Conservation (phyloP, 1,139 yeast genomes). For the Magnusiomyces suaveolens region DNA sequence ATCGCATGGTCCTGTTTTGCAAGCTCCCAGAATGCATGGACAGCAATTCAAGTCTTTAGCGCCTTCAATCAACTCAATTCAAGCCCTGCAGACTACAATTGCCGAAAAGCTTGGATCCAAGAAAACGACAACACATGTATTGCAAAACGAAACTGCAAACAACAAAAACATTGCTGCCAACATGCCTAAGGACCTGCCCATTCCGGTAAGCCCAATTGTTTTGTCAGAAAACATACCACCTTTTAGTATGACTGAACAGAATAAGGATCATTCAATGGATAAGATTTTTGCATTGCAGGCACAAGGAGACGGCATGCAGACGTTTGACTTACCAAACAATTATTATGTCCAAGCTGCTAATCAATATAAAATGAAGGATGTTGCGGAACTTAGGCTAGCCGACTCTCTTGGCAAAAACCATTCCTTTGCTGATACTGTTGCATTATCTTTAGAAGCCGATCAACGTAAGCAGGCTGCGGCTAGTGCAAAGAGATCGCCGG, state of each 20-base stretch:
- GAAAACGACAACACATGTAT: not conserved
- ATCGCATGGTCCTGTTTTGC: not conserved
- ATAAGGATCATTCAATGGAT: not conserved
- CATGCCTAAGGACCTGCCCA: not conserved
- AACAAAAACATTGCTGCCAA: not conserved
- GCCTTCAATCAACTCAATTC: slow-evolving; percentile 13
- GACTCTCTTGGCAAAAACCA: not conserved
- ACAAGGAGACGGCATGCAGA: not conserved
- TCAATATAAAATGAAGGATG: not conserved
- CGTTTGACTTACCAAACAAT: not conserved
- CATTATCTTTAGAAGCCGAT: slow-evolving; percentile 1
- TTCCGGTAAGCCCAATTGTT: slow-evolving; percentile 3
- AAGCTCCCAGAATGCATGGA: not conserved
- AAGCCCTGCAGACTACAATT: slow-evolving; percentile 15
- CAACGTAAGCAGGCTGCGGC: not conserved
- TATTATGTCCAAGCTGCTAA: no score
- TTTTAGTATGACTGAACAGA: not conserved
- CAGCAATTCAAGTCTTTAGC: not conserved
- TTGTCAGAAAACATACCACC: slow-evolving; percentile 5
- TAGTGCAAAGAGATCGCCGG: not conserved
- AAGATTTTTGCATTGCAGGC: slow-evolving; percentile 4
- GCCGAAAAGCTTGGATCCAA: slow-evolving; percentile 12
- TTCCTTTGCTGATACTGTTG: slow-evolving; percentile 1
- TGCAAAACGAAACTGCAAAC: not conserved
- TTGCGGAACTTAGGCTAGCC: not conserved